These are phyloP conservation scores for Aspergillus latus DNA, from an alignment of 2,329 filamentous ascomycete species.

Conservation along the genomic window DNA sequence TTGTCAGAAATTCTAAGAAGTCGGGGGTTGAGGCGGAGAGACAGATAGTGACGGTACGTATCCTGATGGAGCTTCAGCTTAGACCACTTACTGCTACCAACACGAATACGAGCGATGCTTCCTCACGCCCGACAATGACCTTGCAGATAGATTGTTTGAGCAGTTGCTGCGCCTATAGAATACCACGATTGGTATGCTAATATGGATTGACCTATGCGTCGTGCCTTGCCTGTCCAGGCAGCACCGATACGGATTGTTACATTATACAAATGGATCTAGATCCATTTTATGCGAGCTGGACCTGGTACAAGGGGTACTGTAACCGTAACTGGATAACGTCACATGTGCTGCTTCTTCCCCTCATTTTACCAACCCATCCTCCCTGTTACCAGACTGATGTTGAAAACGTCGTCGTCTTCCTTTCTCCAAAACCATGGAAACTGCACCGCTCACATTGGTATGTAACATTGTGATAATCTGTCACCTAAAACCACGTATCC, in stretches of 20 bases:
- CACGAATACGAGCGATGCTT: constrained; percentile 4
- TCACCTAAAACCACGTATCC: constrained; percentile 4
- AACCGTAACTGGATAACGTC: constrained; percentile 15
- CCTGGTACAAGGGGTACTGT: constrained; percentile 13
- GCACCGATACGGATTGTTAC: constrained; percentile 3
- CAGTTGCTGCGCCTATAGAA: background rate
- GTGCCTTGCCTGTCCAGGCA: background rate
- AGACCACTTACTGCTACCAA: background rate
- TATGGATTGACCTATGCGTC: background rate
- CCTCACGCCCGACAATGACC: background rate
- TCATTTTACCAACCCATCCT: background rate
- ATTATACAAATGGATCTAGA: background rate
- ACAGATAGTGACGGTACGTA: background rate
- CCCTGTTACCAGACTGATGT: background rate
- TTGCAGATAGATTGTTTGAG: background rate
- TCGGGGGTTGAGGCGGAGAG: background rate
- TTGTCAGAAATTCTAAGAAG: background rate
- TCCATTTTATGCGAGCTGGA: background rate
- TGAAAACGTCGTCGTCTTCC: background rate
- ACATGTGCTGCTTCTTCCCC: background rate
- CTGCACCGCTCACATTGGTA: constrained; percentile 66
- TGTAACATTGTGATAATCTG: constrained; percentile 3
- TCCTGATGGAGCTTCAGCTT: background rate
- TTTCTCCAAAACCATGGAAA: constrained; percentile 58
- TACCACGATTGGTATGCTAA: no score